These are phyloP conservation scores for Neurospora pannonica DNA, from an alignment of 495 filamentous ascomycete genomes.

Conservation along the genomic window DNA sequence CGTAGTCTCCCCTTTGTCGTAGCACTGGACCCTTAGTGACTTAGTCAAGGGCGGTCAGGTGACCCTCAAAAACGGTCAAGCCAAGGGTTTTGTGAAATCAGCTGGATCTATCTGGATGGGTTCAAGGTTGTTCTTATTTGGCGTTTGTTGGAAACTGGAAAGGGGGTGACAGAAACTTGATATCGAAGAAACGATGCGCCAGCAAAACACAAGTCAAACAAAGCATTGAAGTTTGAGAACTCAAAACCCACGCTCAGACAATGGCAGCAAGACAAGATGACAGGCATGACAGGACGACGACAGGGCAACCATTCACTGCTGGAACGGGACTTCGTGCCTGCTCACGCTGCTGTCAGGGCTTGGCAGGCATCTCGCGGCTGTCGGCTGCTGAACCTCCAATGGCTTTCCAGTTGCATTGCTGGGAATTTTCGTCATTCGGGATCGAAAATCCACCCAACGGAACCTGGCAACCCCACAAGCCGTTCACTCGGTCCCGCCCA, in stretches of 20 bases:
- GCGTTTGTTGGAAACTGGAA: not conserved
- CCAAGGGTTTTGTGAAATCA: not conserved
- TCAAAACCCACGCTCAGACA: not conserved
- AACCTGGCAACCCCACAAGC: not conserved
- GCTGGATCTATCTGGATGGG: not conserved
- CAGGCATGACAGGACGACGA: not conserved
- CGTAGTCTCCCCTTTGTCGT: not conserved
- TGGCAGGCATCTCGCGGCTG: not conserved
- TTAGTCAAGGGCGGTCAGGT: not conserved
- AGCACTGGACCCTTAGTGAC: not conserved
- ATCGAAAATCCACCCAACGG: not conserved
- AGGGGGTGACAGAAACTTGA: not conserved
- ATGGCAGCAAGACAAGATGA: not conserved
- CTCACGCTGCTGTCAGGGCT: not conserved
- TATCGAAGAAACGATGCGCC: not conserved
- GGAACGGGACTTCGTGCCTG: not conserved
- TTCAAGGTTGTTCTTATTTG: not conserved
- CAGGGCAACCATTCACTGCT: not conserved
- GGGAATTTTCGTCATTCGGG: slow-evolving; percentile 14
- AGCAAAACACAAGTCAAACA: not conserved
- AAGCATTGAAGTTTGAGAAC: not conserved
- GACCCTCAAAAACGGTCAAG: not conserved
- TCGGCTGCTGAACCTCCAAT: not conserved
- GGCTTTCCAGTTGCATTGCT: slow-evolving; percentile 4
- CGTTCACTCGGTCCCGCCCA: not conserved